Evolutionary conservation across 768 basidiomycete genomes (phyloP), one percentile per base, ranked within the genome.

Genomic region (Tricholoma terreum): DNA sequence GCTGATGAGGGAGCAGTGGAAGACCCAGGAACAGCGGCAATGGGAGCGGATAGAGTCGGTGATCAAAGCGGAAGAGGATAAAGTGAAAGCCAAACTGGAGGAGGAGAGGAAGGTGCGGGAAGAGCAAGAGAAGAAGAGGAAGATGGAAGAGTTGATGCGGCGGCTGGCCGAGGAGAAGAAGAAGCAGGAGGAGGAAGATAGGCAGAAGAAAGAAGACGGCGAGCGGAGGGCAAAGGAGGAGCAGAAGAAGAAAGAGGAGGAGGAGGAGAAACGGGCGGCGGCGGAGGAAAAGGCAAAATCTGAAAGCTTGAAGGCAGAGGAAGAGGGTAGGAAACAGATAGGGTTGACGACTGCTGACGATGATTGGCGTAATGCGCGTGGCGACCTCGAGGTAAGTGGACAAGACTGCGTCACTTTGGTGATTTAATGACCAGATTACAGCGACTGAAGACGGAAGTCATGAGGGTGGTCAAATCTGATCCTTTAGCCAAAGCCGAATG

Each of bases 31-130:
- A 42, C 78, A 75, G 59, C 63, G 64, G 50, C 71, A 84, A 35
- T 84, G 83, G 74, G 75, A 82, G 24, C 75, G 84, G 4, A 81
- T 89, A 52, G 87, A 91, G 68, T 66, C 59, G 2, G 83, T 78
- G 6, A 90, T 91, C 59, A 80, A 80, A 63, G 30, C 71, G 3
- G 87, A 90, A 64, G 85, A 89, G 59, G 85, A 84, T 27, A 86
- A 83, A 57, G 69, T 80, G 19, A 77, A 76, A 8, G 75, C 68
- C 58, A 74, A 67, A 55, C 62, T 84, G 36, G 86, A 85, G 56
- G 84, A 78, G 19, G 87, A 90, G 68, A 73, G 80, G 56, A 80
- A 73, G 66, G 70, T 63, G 27, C 68, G 69, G 17, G 81, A 81
- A 56, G 81, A 81, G 61, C 77, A 77, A 53, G 81, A 84, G 53